phyloP scores from a whole-genome alignment of 306 rosid genomes.

The Glycine latifolia region DNA sequence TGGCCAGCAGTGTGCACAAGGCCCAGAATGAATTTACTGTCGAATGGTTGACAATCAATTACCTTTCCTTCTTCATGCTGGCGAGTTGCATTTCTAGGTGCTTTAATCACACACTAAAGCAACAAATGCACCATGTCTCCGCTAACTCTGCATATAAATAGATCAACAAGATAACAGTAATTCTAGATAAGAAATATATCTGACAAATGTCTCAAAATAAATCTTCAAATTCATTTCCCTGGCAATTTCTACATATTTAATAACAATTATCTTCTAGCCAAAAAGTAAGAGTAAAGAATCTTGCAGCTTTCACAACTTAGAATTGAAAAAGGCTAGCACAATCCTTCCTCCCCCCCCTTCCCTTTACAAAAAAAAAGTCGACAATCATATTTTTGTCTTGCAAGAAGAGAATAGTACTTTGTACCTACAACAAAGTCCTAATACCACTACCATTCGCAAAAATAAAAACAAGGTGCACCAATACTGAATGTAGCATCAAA shows the following conservation, averaged over 20 bases:
- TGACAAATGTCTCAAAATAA: background rate
- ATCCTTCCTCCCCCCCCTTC: background rate
- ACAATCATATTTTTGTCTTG: background rate
- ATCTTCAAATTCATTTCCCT: background rate
- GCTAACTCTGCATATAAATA: slow-evolving; percentile 1
- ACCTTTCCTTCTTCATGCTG: background rate
- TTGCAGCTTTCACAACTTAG: background rate
- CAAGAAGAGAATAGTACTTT: too few species aligned
- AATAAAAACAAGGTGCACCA: too few species aligned
- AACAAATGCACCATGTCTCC: background rate
- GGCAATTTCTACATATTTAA: background rate
- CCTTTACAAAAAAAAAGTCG: background rate
- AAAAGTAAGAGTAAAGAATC: background rate
- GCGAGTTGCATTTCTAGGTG: background rate
- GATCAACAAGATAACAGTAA: background rate
- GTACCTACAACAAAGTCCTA: background rate
- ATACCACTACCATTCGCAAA: too few species aligned
- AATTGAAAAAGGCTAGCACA: background rate
- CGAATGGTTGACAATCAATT: background rate
- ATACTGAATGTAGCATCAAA: too few species aligned
- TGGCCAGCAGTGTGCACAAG: background rate
- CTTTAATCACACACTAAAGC: background rate
- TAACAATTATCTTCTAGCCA: background rate
- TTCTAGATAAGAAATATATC: background rate
- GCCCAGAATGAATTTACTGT: background rate